Percentiles rank a stretch among this genome's conserved stretches.
Evolutionary conservation across 208 protist species (phyloP).

Genomic region (Herpetomonas muscarum): DNA sequence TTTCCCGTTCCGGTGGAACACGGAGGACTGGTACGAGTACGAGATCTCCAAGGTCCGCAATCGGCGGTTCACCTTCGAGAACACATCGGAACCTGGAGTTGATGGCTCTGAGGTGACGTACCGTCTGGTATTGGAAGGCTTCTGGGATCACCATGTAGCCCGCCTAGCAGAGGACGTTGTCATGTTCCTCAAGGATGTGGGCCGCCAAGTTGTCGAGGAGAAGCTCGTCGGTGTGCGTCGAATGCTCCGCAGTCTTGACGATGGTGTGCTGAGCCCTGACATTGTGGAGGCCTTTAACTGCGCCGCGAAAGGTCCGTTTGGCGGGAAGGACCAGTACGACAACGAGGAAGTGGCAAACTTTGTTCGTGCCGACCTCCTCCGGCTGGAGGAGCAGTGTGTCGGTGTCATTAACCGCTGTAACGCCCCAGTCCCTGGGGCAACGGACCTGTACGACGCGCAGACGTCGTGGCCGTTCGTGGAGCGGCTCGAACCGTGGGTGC

Average conservation of each 20-base stretch:
- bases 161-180: slow-evolving; percentile 85
- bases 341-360: slow-evolving; percentile 80
- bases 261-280: slow-evolving; percentile 56
- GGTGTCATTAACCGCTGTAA: slow-evolving; percentile 80
- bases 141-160: slow-evolving; percentile 87
- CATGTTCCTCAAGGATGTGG: slow-evolving; percentile 84
- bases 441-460: slow-evolving; percentile 78
- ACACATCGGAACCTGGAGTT: slow-evolving; percentile 46
- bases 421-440: slow-evolving; percentile 64
- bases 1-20: slow-evolving; percentile 84
- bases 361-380: slow-evolving; percentile 55
- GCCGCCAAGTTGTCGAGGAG: slow-evolving; percentile 67
- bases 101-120: slow-evolving; percentile 79
- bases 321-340: slow-evolving; percentile 55
- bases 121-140: slow-evolving; percentile 77
- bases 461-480: slow-evolving; percentile 84
- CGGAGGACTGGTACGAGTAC: slow-evolving; percentile 91
- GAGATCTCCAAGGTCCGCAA: slow-evolving; percentile 85
- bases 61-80: slow-evolving; percentile 82
- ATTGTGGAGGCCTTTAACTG: slow-evolving; percentile 53
- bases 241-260: slow-evolving; percentile 34
- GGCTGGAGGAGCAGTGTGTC: slow-evolving; percentile 81
- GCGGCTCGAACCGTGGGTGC: slow-evolving; percentile 83
- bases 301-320: slow-evolving; percentile 55
- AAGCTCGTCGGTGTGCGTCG: slow-evolving; percentile 62